These are phyloP conservation scores for Fomitopsis palustris DNA, from an alignment of 1,284 basidiomycete species.

Conservation along the genomic window DNA sequence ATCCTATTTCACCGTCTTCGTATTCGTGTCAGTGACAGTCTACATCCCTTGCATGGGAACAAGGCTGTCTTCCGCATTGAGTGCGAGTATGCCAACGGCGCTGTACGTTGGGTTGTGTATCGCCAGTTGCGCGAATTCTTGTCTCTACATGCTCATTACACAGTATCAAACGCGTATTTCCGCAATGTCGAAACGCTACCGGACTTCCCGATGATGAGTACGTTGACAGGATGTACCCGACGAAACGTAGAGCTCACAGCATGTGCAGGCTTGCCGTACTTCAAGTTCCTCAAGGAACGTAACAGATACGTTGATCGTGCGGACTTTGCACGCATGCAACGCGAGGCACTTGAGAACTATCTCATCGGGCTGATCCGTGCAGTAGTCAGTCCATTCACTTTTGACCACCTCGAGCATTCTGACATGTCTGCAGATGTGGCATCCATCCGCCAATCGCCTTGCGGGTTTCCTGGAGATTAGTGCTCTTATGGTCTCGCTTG, in stretches of 20 bases:
- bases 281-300: slow-evolving; percentile 73
- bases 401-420: slow-evolving; percentile 2
- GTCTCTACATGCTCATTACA: slow-evolving; percentile 88
- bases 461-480: slow-evolving; percentile 96
- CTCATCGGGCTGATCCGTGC: slow-evolving; percentile 85
- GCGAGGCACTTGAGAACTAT: slow-evolving; percentile 86
- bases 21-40: slow-evolving; percentile 81
- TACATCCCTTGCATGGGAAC: slow-evolving; percentile 75
- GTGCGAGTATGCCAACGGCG: slow-evolving; percentile 96
- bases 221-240: slow-evolving; percentile 18
- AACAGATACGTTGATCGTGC: slow-evolving; percentile 53
- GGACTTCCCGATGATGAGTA: slow-evolving; percentile 88
- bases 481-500: slow-evolving; percentile 81
- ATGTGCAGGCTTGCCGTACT: slow-evolving; percentile 73
- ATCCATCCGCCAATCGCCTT: slow-evolving; percentile 89
- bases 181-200: slow-evolving; percentile 77
- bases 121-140: slow-evolving; percentile 92
- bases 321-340: slow-evolving; percentile 79
- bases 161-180: slow-evolving; percentile 79
- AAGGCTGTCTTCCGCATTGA: slow-evolving; percentile 91
- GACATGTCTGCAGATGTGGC: slow-evolving; percentile 80
- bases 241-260: background rate
- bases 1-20: slow-evolving; percentile 84
- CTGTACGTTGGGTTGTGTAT: slow-evolving; percentile 94
- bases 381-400: slow-evolving; percentile 56